Evolutionary conservation across 192 early-diverging fungal genomes (phyloP), one percentile per base, ranked within the genome.

Genomic region (Podila horticola): DNA sequence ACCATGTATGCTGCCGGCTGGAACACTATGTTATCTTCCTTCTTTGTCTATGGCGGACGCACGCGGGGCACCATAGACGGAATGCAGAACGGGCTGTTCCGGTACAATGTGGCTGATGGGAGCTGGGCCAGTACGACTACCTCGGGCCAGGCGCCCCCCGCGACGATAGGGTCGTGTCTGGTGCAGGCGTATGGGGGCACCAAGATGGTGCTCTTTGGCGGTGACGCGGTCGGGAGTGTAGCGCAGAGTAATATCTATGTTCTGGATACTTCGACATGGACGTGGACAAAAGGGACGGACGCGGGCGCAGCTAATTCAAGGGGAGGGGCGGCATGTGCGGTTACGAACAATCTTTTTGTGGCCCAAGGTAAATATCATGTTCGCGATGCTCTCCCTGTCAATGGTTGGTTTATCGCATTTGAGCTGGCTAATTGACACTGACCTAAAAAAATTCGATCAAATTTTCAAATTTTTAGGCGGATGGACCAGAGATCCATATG

Each of bases 191-290:
- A 30, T n/a, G 26, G n/a, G 26, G 66, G 66, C 20, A 20, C 66
- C 22, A 51, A 52, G 20, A 51, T 67, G 26, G n/a, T 67, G 6
- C 15, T 67, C 0, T 67, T 67, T 57, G 66, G 66, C 19, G 66
- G 66, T 4, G 20, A 45, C 15, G 51, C 3, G 4, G 9, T 28
- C 28, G 34, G 24, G 17, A 30, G 51, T 0, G 12, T n/a, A 5
- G 17, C 50, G 1, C 10, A 31, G 17, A 34, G 17, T 24, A 30
- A n/a, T 67, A 57, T 67, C 13, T 67, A 58, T 67, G 29, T 19
- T 5, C 31, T 67, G 30, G 66, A 67, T 22, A 30, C 58, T 7
- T 4, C 3, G 10, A 57, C 28, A 11, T 67, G 10, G 7, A 28
- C 31, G 13, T 67, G 66, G 66, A 67, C 26, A 3, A 51, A n/a